Evolutionary conservation across 805 yeast genomes (phyloP).

Genomic region (Komagataella pastoris): DNA sequence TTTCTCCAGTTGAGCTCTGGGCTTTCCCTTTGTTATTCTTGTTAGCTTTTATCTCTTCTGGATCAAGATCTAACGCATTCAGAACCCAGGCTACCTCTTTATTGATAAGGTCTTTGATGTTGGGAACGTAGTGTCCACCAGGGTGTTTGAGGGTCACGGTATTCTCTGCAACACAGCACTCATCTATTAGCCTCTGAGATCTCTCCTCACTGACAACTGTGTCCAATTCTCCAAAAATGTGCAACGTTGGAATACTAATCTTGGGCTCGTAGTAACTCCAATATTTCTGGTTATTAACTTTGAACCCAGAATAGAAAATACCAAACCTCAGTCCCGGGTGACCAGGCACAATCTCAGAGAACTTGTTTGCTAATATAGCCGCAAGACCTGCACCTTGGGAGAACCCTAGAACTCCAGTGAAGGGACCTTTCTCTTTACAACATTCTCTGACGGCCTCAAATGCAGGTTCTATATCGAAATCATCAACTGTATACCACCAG

Average conservation of each 20-base stretch:
- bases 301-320: constrained; percentile 57
- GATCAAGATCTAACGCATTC: neutral
- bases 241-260: constrained; percentile 34
- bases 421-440: constrained; percentile 58
- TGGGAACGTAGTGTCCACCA: constrained; percentile 96
- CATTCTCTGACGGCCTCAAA: constrained; percentile 35
- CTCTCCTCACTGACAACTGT: constrained; percentile 72
- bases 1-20: neutral
- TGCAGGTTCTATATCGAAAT: constrained; percentile 22
- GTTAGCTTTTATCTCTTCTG: neutral
- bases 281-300: constrained; percentile 13
- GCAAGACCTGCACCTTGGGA: constrained; percentile 92
- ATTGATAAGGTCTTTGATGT: constrained; percentile 38
- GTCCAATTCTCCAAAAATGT: constrained; percentile 78
- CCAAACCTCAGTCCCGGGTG: constrained; percentile 52
- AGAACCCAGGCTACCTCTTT: constrained; percentile 20
- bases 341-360: constrained; percentile 36
- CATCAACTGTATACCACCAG: constrained; percentile 50
- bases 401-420: constrained; percentile 81
- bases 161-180: constrained; percentile 31
- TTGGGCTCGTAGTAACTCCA: constrained; percentile 15
- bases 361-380: constrained; percentile 50
- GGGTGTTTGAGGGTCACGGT: constrained; percentile 54
- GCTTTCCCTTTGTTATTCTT: neutral
- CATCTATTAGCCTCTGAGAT: constrained; percentile 44